Evolutionary conservation across 1,284 basidiomycete genomes (phyloP).

Genomic region (Papiliotrema nemorosa): DNA sequence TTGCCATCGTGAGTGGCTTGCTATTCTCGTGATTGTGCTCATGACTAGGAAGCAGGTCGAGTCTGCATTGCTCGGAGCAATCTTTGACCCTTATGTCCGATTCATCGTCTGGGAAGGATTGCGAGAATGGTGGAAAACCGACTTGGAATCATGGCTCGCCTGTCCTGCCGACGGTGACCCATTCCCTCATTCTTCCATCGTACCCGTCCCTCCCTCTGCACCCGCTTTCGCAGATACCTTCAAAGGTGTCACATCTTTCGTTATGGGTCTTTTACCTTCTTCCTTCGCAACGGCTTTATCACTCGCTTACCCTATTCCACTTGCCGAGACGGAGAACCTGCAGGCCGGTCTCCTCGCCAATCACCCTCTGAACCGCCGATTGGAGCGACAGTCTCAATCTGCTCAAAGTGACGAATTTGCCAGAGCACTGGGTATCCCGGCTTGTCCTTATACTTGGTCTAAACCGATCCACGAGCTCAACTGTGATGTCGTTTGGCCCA

Average conservation of each 20-base stretch:
- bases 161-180: slow-evolving; percentile 57
- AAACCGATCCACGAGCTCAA: slow-evolving; percentile 67
- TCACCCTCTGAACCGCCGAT: background rate
- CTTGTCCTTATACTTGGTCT: slow-evolving; percentile 71
- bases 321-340: slow-evolving; percentile 24
- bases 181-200: slow-evolving; percentile 41
- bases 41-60: slow-evolving; percentile 60
- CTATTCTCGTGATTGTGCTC: background rate
- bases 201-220: slow-evolving; percentile 24
- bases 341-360: slow-evolving; percentile 18
- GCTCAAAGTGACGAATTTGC: background rate
- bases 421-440: slow-evolving; percentile 33
- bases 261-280: slow-evolving; percentile 17
- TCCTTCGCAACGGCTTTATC: slow-evolving; percentile 3
- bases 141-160: slow-evolving; percentile 59
- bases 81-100: slow-evolving; percentile 84
- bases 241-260: slow-evolving; percentile 15
- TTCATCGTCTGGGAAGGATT: slow-evolving; percentile 81
- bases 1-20: slow-evolving; percentile 53
- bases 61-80: slow-evolving; percentile 66
- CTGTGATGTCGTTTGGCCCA: slow-evolving; percentile 74
- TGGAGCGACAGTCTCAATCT: background rate
- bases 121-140: slow-evolving; percentile 60
- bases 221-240: slow-evolving; percentile 17
- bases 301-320: slow-evolving; percentile 13